These are phyloP conservation scores for Chrysanthemum lavandulifolium DNA, from an alignment of 129 eudicot genomes.

Conservation along the genomic window DNA sequence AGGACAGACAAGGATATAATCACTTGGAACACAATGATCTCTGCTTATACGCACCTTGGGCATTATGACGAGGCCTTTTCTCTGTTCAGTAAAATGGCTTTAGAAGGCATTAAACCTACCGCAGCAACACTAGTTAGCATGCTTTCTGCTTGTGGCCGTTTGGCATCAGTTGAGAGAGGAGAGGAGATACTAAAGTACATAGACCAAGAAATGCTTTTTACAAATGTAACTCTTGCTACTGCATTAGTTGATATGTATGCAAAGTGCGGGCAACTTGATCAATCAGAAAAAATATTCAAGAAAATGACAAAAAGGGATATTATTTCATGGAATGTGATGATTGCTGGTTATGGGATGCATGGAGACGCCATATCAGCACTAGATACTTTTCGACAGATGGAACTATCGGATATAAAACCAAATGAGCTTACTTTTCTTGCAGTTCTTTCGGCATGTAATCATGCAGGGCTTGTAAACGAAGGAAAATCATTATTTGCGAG, in stretches of 20 bases:
- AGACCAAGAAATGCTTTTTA: slow-evolving; percentile 34
- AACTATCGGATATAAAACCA: slow-evolving; percentile 46
- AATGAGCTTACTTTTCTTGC: slow-evolving; percentile 82
- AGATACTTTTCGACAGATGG: slow-evolving; percentile 53
- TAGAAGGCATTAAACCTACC: slow-evolving; percentile 54
- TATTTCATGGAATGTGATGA: slow-evolving; percentile 80
- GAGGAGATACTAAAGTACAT: slow-evolving; percentile 50
- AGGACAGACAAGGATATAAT: slow-evolving; percentile 46
- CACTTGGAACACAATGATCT: slow-evolving; percentile 70
- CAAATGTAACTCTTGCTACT: slow-evolving; percentile 52
- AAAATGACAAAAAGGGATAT: slow-evolving; percentile 57
- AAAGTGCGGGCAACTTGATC: slow-evolving; percentile 71
- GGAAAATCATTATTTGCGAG: slow-evolving; percentile 54
- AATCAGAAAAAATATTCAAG: slow-evolving; percentile 56
- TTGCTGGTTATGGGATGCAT: slow-evolving; percentile 76
- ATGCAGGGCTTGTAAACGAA: slow-evolving; percentile 73
- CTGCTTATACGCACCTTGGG: slow-evolving; percentile 46
- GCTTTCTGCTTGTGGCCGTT: slow-evolving; percentile 68
- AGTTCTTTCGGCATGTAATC: slow-evolving; percentile 72
- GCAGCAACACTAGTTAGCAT: slow-evolving; percentile 50
- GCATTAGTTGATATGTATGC: slow-evolving; percentile 85
- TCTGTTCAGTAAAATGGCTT: slow-evolving; percentile 55
- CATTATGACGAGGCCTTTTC: slow-evolving; percentile 45
- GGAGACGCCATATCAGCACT: slow-evolving; percentile 72
- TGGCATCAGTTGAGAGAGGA: slow-evolving; percentile 68